Conservation (phyloP, 2,329 filamentous ascomycete genomes). For the Verticillium longisporum region DNA sequence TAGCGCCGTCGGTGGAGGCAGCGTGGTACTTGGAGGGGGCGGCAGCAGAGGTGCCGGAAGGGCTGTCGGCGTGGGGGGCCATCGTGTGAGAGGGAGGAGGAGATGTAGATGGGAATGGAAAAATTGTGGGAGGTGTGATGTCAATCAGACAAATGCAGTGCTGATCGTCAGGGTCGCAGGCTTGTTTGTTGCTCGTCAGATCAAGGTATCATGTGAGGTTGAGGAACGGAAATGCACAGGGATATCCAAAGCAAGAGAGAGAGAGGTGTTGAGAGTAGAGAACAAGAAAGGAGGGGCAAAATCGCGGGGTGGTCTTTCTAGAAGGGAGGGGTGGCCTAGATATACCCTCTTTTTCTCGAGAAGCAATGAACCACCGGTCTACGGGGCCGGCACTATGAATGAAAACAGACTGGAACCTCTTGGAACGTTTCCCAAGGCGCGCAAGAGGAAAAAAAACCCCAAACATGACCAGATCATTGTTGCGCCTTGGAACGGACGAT, state of each 20-base stretch:
- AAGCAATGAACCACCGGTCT: no score
- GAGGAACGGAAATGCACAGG: background rate
- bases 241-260: background rate
- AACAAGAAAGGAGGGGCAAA: slow-evolving; percentile 4
- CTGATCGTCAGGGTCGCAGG: background rate
- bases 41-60: slow-evolving; percentile 24
- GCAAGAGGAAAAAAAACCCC: background rate
- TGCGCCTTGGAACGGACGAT: background rate
- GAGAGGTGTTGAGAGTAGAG: background rate
- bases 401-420: background rate
- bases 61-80: slow-evolving; percentile 52
- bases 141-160: background rate
- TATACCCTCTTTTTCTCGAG: background rate
- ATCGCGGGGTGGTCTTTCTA: background rate
- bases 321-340: background rate
- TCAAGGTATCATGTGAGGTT: background rate
- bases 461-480: background rate
- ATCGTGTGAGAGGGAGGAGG: slow-evolving; percentile 29
- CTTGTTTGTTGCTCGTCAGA: background rate
- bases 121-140: background rate
- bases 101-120: background rate
- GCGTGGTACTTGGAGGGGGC: slow-evolving; percentile 55
- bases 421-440: background rate
- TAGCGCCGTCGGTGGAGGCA: slow-evolving; percentile 70
- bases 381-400: background rate